phyloP scores from a whole-genome alignment of 371 early-diverging fungal genomes.

The Circinella umbellata region DNA sequence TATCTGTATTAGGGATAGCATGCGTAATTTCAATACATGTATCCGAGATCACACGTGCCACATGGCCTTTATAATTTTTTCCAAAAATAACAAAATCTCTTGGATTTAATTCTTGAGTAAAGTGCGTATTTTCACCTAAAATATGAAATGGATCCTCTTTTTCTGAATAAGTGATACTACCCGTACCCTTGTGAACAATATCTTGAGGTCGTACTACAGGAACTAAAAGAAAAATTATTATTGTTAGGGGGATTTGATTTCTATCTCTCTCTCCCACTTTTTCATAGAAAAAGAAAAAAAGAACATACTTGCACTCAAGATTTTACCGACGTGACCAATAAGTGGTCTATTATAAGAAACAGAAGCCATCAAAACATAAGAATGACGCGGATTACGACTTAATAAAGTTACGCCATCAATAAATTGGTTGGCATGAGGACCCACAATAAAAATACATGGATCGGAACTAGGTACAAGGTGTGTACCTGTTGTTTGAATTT shows the following conservation, averaged over 20 bases:
- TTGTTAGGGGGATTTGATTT: background rate
- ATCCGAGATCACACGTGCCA: constrained; percentile 81
- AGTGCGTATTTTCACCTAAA: constrained; percentile 71
- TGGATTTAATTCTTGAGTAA: constrained; percentile 69
- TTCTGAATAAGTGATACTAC: constrained; percentile 67
- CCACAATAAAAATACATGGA: constrained; percentile 93
- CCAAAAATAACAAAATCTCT: constrained; percentile 71
- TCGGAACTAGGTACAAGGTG: constrained; percentile 86
- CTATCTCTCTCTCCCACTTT: background rate
- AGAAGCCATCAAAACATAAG: constrained; percentile 86
- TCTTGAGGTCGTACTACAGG: constrained; percentile 95
- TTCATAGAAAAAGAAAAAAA: background rate
- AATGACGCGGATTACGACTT: constrained; percentile 74
- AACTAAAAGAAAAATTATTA: constrained; percentile 48
- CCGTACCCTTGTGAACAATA: constrained; percentile 74
- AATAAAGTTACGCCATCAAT: constrained; percentile 89
- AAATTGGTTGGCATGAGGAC: constrained; percentile 97
- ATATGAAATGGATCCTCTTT: constrained; percentile 65
- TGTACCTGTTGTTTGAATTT: constrained; percentile 83
- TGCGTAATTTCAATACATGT: constrained; percentile 67
- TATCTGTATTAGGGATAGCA: constrained; percentile 21
- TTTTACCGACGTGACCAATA: constrained; percentile 84
- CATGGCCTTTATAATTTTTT: constrained; percentile 67
- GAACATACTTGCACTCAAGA: constrained; percentile 69
- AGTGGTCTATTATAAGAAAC: constrained; percentile 81